These are phyloP conservation scores for Epithele typhae DNA, from an alignment of 768 basidiomycete genomes.

Conservation along the genomic window DNA sequence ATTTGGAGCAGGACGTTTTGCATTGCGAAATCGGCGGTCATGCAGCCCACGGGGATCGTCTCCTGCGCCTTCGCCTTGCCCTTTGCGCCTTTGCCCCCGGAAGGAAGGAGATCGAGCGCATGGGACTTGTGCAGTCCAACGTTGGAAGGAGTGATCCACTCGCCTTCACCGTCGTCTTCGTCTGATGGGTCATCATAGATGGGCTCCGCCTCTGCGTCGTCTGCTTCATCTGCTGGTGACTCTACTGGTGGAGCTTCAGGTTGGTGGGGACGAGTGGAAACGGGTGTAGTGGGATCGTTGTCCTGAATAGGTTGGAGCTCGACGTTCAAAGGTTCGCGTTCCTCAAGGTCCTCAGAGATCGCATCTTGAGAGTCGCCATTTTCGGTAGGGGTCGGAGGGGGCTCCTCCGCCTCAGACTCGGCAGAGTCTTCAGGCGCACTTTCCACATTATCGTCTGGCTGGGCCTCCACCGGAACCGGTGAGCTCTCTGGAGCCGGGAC, in stretches of 20 bases:
- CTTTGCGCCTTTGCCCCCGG: constrained; percentile 32
- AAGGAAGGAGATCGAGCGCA: constrained; percentile 77
- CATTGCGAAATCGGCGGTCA: constrained; percentile 99
- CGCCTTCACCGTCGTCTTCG: constrained; percentile 81
- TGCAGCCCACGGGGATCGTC: constrained; percentile 74
- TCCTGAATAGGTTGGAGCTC: constrained; percentile 36
- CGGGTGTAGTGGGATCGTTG: not conserved
- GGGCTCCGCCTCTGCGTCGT: constrained; percentile 18
- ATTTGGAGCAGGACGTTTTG: constrained; percentile 96
- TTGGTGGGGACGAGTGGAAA: not conserved
- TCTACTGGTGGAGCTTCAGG: constrained; percentile 7
- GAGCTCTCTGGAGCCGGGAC: not conserved
- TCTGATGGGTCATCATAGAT: constrained; percentile 76
- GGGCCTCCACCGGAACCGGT: not conserved
- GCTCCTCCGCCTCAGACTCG: constrained; percentile 15
- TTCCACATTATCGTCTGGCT: not conserved
- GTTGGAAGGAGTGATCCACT: constrained; percentile 96
- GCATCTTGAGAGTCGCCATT: constrained; percentile 1
- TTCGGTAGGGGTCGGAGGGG: constrained; percentile 1
- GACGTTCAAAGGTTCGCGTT: constrained; percentile 39
- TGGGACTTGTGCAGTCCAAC: constrained; percentile 82
- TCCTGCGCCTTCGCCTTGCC: constrained; percentile 30
- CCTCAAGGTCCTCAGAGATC: constrained; percentile 6
- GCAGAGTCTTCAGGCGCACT: constrained; percentile 8
- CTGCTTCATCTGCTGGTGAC: not conserved